These are phyloP conservation scores for Quercus aquifolioides DNA, from an alignment of 306 rosid species.

Conservation along the genomic window DNA sequence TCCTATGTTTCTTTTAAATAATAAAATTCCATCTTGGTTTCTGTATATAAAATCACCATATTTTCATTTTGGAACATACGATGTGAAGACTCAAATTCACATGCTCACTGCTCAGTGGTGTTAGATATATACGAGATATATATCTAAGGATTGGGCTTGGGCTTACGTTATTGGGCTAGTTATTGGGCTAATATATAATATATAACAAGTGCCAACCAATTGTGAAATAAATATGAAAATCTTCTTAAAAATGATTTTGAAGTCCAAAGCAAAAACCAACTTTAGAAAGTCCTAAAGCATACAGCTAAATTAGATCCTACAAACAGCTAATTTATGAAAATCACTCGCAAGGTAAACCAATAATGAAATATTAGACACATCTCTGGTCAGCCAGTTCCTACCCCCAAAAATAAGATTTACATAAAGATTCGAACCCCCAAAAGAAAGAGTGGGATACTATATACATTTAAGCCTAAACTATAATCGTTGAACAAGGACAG, in stretches of 20 bases:
- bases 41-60: background rate
- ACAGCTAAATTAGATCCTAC: background rate
- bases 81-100: background rate
- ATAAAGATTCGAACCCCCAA: background rate
- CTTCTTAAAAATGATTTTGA: background rate
- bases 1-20: background rate
- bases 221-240: background rate
- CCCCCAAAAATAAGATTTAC: background rate
- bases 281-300: background rate
- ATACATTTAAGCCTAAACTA: background rate
- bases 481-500: background rate
- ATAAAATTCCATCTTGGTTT: background rate
- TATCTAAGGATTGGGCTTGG: too few relatives aligned
- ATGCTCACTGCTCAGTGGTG: background rate
- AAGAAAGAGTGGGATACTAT: background rate
- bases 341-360: background rate
- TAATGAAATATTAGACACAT: background rate
- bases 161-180: too few relatives aligned
- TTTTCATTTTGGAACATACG: background rate
- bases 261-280: background rate
- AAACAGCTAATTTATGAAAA: background rate
- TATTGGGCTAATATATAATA: too few relatives aligned
- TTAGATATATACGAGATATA: too few relatives aligned
- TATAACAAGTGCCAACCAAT: background rate
- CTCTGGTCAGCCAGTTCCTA: background rate